A percentile compares a stretch with the other conserved stretches of the same genome.
These are phyloP conservation scores for Cryptococcus amylolentus DNA, from an alignment of 1,284 basidiomycete genomes.

Conservation along the genomic window DNA sequence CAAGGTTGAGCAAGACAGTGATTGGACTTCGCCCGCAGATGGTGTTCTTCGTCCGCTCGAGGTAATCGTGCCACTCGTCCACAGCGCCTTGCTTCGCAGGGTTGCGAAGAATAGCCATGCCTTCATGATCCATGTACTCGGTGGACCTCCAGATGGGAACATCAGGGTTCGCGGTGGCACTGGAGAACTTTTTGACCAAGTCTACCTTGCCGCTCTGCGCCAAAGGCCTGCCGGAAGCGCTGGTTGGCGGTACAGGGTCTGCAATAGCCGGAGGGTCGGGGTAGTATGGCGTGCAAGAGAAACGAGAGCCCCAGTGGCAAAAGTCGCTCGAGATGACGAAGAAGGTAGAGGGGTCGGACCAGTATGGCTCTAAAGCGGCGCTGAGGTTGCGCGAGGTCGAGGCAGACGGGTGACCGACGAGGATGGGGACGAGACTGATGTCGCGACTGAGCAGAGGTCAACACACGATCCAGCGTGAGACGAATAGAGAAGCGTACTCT, in stretches of 20 bases:
- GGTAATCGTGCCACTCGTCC: conserved; percentile 66
- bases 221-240: conserved; percentile 27
- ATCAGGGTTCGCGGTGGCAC: conserved; percentile 63
- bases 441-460: conserved; percentile 50
- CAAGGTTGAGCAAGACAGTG: conserved; percentile 77
- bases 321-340: conserved; percentile 95
- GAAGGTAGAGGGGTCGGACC: conserved; percentile 71
- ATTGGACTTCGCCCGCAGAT: conserved; percentile 97
- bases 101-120: conserved; percentile 34
- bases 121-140: conserved; percentile 49
- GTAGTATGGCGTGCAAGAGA: conserved; percentile 88
- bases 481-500: conserved; percentile 54
- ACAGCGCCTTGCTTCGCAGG: conserved; percentile 55
- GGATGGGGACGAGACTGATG: conserved; percentile 80
- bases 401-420: conserved; percentile 77
- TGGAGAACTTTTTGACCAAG: conserved; percentile 30
- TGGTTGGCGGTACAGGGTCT: conserved; percentile 52
- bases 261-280: conserved; percentile 58
- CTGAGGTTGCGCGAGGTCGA: conserved; percentile 64
- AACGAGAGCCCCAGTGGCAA: conserved; percentile 94
- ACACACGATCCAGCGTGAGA: not conserved
- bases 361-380: conserved; percentile 70
- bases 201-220: not conserved
- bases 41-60: conserved; percentile 79
- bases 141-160: conserved; percentile 66